Conservation (phyloP, 2,329 filamentous ascomycete genomes). For the Ophiostoma novo-ulmi region DNA sequence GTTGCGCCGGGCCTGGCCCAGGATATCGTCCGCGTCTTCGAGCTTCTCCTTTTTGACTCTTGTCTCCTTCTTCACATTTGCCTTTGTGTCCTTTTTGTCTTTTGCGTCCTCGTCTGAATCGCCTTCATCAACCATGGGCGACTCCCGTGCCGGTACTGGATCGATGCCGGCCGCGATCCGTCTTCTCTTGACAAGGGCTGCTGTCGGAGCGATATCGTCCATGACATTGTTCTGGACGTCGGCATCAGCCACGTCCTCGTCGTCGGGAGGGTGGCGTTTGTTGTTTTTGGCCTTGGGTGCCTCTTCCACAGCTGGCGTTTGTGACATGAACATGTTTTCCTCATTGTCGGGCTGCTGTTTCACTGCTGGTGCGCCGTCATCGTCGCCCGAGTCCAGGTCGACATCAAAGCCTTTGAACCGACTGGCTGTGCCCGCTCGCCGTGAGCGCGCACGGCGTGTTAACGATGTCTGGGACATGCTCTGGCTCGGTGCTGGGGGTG, state of each 20-base stretch:
- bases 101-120: slow-evolving; percentile 28
- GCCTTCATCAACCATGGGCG: slow-evolving; percentile 24
- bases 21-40: slow-evolving; percentile 61
- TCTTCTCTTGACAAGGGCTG: slow-evolving; percentile 72
- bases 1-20: slow-evolving; percentile 58
- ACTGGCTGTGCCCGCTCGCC: slow-evolving; percentile 32
- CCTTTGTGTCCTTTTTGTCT: slow-evolving; percentile 24
- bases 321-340: slow-evolving; percentile 20
- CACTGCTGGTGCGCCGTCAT: neutral
- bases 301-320: neutral
- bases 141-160: slow-evolving; percentile 33
- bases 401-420: slow-evolving; percentile 70
- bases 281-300: slow-evolving; percentile 26
- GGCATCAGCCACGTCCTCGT: slow-evolving; percentile 35
- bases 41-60: slow-evolving; percentile 36
- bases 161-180: slow-evolving; percentile 57
- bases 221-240: slow-evolving; percentile 42
- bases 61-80: slow-evolving; percentile 30
- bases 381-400: slow-evolving; percentile 39
- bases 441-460: slow-evolving; percentile 20
- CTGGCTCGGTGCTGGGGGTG: slow-evolving; percentile 25
- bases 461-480: slow-evolving; percentile 29
- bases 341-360: slow-evolving; percentile 5
- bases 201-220: slow-evolving; percentile 68
- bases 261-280: slow-evolving; percentile 15